Evolutionary conservation across 2,329 filamentous ascomycete species (phyloP).

Genomic region (Dryadomyces quercus-mongolicae): DNA sequence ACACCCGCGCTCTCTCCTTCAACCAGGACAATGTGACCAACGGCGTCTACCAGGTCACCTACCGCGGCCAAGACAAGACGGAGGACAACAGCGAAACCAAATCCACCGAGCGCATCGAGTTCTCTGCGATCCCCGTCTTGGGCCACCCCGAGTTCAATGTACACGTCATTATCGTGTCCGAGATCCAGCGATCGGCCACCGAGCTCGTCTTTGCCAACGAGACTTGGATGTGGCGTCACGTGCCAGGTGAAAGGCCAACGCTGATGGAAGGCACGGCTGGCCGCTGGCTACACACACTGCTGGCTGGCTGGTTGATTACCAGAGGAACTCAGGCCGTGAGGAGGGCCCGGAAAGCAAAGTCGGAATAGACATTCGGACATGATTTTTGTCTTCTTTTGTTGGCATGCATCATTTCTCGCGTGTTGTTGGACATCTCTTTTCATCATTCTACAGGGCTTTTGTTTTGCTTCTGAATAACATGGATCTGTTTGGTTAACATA

Average conservation of each 20-base stretch:
- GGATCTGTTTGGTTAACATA: not conserved
- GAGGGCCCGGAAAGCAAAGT: not conserved
- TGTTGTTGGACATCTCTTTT: too few species aligned
- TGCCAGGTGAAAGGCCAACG: constrained; percentile 15
- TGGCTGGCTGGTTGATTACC: constrained; percentile 8
- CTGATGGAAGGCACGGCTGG: constrained; percentile 19
- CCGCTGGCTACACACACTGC: constrained; percentile 18
- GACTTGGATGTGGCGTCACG: constrained; percentile 26
- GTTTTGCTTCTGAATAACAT: too few species aligned
- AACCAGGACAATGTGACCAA: constrained; percentile 18
- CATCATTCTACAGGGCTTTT: too few species aligned
- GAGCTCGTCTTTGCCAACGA: constrained; percentile 22
- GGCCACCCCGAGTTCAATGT: constrained; percentile 15
- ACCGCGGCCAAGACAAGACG: constrained; percentile 9
- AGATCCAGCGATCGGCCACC: constrained; percentile 9
- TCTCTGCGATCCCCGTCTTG: constrained; percentile 15
- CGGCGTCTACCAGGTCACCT: constrained; percentile 19
- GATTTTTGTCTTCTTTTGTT: not conserved
- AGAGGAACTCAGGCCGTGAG: constrained; percentile 7
- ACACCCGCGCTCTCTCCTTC: constrained; percentile 15
- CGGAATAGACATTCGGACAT: not conserved
- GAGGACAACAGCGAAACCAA: constrained; percentile 5
- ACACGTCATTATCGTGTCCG: constrained; percentile 16
- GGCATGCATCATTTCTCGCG: not conserved
- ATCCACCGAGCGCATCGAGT: constrained; percentile 17